Base-by-base conservation (phyloP, 78 protist genomes). In the Diacronema lutheri region DNA sequence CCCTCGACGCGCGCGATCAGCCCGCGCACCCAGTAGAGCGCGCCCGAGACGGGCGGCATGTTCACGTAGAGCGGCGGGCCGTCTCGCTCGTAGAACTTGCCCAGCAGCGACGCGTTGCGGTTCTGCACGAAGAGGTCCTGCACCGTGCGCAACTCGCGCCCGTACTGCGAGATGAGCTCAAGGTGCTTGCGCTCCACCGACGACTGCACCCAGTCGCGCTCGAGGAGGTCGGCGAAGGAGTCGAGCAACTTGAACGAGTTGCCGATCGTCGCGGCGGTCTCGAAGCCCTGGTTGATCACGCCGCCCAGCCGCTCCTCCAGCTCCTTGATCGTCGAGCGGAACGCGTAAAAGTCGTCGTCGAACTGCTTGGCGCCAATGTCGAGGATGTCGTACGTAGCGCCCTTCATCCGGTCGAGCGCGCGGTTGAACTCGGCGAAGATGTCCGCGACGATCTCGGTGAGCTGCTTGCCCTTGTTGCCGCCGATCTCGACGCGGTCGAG, bases 41-140 rank as follows among this genome's bases (percentile, higher is more conserved):
- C 79, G 25, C 96, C 96, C 10, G 92, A 82, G 29, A 84, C 77
- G 11, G 89, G 95, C 11, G 96, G 93, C 87, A 81, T 64, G 78
- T 90, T 90, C 77, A 10, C 25, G 80, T 83, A 66, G 21, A 85
- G 26, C 26, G 93, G 91, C 11, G 93, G 94, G 57, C 81, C n/a
- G 56, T 81, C 65, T 26, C 73, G 62, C 62, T 68, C 87, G 66
- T 13, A 26, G 66, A 25, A 40, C 77, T 69, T 69, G 46, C 77
- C 77, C 11, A 7, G 10, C 29, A 2, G 13, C 35, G 71, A 64
- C 14, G 6, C 20, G 37, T 69, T 74, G 23, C 66, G 74, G 69
- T 55, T 0, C 50, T 2, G 4, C 4, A 14, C 23, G 81, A 94
- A 94, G 40, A 50, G 12, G 64, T 82, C 86, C 86, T 92, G 90